Evolutionary conservation across 306 rosid genomes (phyloP).

Genomic region (Datisca glomerata): DNA sequence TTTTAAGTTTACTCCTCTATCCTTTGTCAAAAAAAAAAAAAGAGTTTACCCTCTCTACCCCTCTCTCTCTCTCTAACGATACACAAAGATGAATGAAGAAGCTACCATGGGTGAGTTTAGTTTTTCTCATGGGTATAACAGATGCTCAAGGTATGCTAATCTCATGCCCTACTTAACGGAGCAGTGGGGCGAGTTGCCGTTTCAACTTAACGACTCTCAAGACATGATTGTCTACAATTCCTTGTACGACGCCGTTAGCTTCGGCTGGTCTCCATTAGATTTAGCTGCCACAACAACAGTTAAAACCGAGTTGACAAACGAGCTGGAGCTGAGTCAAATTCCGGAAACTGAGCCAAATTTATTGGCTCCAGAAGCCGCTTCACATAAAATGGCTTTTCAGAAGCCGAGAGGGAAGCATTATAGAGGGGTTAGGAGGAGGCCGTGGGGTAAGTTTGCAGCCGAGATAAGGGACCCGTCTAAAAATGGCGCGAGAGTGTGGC

Average conservation of each 20-base stretch:
- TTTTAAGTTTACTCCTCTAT: not conserved
- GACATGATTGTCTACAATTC: conserved; percentile 41
- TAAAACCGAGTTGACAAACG: not conserved
- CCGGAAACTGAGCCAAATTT: not conserved
- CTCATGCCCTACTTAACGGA: conserved; percentile 15
- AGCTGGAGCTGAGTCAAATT: not conserved
- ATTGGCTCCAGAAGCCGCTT: not conserved
- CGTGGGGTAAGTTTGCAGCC: conserved; percentile 53
- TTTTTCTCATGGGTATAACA: not conserved
- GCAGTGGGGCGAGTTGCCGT: conserved; percentile 43
- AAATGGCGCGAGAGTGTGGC: conserved; percentile 47
- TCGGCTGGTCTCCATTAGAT: conserved; percentile 34
- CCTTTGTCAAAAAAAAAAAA: too few relatives aligned
- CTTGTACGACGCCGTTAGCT: conserved; percentile 21
- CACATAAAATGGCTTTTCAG: not conserved
- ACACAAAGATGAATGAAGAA: not conserved
- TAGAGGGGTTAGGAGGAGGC: conserved; percentile 43
- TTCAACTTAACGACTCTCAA: conserved; percentile 27
- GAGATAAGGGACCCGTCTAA: conserved; percentile 48
- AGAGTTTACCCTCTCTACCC: not conserved
- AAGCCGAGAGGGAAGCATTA: conserved; percentile 21
- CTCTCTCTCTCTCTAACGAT: not conserved
- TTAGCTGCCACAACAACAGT: not conserved
- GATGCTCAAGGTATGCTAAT: not conserved
- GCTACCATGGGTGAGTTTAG: not conserved